These are phyloP conservation scores for Vaccinium corymbosum DNA, from an alignment of 148 eudicot species.

Conservation along the genomic window DNA sequence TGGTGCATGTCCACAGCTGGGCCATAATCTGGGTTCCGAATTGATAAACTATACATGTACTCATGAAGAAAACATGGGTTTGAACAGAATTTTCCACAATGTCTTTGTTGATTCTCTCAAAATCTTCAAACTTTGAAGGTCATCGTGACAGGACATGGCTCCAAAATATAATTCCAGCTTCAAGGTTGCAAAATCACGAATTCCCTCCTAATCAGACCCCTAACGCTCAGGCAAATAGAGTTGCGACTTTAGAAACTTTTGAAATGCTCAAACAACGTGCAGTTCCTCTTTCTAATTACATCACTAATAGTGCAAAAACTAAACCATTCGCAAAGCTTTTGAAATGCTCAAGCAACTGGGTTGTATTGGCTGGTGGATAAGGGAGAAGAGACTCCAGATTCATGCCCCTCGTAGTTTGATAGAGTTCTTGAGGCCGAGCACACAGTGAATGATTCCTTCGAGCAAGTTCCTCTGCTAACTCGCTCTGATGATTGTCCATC, in stretches of 20 bases:
- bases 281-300: not conserved
- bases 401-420: slow-evolving; percentile 39
- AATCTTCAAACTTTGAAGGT: too few species aligned
- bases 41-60: too few species aligned
- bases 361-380: slow-evolving; percentile 72
- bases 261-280: not conserved
- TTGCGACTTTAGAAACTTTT: not conserved
- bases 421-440: slow-evolving; percentile 66
- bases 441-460: slow-evolving; percentile 66
- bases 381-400: slow-evolving; percentile 47
- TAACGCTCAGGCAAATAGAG: too few species aligned
- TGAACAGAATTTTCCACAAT: too few species aligned
- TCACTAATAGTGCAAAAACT: too few species aligned
- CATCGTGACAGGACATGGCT: too few species aligned
- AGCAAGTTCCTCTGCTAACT: slow-evolving; percentile 82
- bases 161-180: not conserved
- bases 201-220: not conserved
- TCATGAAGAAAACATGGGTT: too few species aligned
- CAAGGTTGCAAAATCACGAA: not conserved
- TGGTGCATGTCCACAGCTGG: too few species aligned
- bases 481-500: slow-evolving; percentile 92
- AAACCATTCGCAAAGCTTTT: not conserved
- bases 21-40: too few species aligned
- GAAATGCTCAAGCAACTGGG: slow-evolving; percentile 43
- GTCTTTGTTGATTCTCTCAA: too few species aligned